Evolutionary conservation across 495 filamentous ascomycete species (phyloP), one percentile per base, ranked within the genome.

Genomic region (Neurospora sp.): DNA sequence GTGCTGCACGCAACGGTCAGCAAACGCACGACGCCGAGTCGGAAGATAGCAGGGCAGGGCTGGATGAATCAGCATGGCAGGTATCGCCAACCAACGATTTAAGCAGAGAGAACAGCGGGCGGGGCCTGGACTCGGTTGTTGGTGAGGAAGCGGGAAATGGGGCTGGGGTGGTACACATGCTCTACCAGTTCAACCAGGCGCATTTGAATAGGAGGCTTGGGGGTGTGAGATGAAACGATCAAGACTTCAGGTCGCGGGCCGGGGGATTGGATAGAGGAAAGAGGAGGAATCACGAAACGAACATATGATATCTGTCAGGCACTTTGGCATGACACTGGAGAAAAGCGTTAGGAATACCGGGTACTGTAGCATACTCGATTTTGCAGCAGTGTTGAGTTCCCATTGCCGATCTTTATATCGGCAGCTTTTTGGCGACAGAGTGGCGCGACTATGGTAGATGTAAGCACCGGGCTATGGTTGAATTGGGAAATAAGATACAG

Each of bases 171-270:
- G 83, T 99, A 71, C 92, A 92, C 3, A 82, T 98, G 81, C 87
- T 99, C 65, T 93, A 94, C 78, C 92, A 98, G 79, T 97, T 97
- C 80, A 92, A 94, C 79, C 94, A 91, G 81, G 92, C 88, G 71
- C 92, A 94, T 78, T 88, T 89, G 71, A 91, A 92, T 39, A 77
- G 80, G 16, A 73, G 78, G 42, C 78, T 77, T n/a, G 76, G 82
- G 41, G 83, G 82, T 0, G 78, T 83, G 71, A 76, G 83, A 74
- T 85, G 75, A 80, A 22, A 31, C 12, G n/a, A 31, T 7, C 22
- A 31, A 37, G 53, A 9, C 14, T 65, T 61, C 12, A 9, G 12
- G 12, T 31, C 3, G 1, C 48, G 31, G 14, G 5, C 12, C 14
- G 53, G 22, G 31, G 53, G 18, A 18, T 65, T 65, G 53, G 53